A percentile compares a stretch with the other conserved stretches of the same genome.
Evolutionary conservation across 768 basidiomycete genomes (phyloP).

Genomic region (Phaffia australis): DNA sequence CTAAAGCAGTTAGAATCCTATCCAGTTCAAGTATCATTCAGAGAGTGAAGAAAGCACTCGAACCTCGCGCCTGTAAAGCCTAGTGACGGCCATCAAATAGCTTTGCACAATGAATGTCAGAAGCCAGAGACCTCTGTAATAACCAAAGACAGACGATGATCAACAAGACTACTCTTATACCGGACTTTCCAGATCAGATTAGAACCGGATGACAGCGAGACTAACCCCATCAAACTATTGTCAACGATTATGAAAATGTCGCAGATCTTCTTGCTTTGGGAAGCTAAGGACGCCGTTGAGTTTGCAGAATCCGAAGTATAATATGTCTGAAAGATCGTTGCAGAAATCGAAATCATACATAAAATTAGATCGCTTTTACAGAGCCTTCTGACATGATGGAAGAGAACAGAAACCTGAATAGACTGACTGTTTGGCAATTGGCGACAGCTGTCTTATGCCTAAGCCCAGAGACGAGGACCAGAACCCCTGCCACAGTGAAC

Average conservation of each 20-base stretch:
- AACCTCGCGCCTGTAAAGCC: slow-evolving; percentile 14
- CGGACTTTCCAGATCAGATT: too few relatives aligned
- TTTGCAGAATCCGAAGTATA: slow-evolving; percentile 11
- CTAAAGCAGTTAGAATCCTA: background rate
- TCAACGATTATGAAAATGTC: slow-evolving; percentile 86
- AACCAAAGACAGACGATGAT: background rate
- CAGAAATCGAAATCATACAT: slow-evolving; percentile 9
- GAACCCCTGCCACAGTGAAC: slow-evolving; percentile 67
- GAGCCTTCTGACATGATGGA: background rate
- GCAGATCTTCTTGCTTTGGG: slow-evolving; percentile 52
- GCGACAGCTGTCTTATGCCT: slow-evolving; percentile 61
- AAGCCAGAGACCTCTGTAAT: slow-evolving; percentile 55
- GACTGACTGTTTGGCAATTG: slow-evolving; percentile 44
- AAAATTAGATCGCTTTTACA: slow-evolving; percentile 13
- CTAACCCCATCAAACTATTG: slow-evolving; percentile 68
- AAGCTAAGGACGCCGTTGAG: background rate
- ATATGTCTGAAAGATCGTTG: slow-evolving; percentile 34
- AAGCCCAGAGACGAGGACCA: slow-evolving; percentile 68
- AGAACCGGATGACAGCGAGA: background rate
- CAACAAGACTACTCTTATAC: background rate
- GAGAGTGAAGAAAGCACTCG: background rate
- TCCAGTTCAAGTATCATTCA: too few relatives aligned
- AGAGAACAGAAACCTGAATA: slow-evolving; percentile 19
- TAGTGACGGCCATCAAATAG: slow-evolving; percentile 34
- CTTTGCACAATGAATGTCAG: slow-evolving; percentile 68